phyloP scores from a whole-genome alignment of 768 basidiomycete species.

The Amanita pallidorosea region DNA sequence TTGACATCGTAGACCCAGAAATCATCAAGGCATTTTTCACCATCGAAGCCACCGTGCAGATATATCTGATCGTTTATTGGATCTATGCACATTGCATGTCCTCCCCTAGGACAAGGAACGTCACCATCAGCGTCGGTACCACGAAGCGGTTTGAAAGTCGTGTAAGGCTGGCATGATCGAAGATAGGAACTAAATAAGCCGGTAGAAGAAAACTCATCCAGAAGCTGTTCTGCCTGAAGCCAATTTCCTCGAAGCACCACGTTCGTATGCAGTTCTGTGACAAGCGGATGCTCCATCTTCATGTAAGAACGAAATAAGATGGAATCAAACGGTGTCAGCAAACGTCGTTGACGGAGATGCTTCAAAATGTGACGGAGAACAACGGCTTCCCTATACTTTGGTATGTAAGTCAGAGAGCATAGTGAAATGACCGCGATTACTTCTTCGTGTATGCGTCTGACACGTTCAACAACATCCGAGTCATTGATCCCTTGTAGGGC shows the following conservation, averaged over 20 bases:
- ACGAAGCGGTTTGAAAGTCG: constrained; percentile 48
- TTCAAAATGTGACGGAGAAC: constrained; percentile 63
- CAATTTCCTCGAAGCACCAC: constrained; percentile 63
- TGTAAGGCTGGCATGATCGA: constrained; percentile 43
- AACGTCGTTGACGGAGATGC: constrained; percentile 66
- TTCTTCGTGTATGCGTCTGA: constrained; percentile 47
- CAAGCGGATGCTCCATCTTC: constrained; percentile 58
- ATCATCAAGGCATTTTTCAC: constrained; percentile 61
- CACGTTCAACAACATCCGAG: constrained; percentile 41
- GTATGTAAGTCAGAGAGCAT: not conserved
- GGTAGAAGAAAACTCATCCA: constrained; percentile 36
- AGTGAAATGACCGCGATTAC: constrained; percentile 25
- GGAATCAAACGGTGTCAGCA: constrained; percentile 52
- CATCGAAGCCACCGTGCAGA: constrained; percentile 75
- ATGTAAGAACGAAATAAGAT: constrained; percentile 46
- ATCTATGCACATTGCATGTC: constrained; percentile 79
- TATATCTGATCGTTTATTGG: constrained; percentile 51
- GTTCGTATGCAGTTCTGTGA: constrained; percentile 52
- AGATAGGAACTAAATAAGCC: constrained; percentile 57
- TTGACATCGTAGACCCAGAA: constrained; percentile 66
- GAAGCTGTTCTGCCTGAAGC: constrained; percentile 41
- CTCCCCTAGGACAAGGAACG: constrained; percentile 56
- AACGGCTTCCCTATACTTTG: constrained; percentile 54
- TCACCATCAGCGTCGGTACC: constrained; percentile 59
- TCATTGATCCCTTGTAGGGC: constrained; percentile 51